Conservation (phyloP, 2,329 filamentous ascomycete genomes). For the Diaporthe amygdali region DNA sequence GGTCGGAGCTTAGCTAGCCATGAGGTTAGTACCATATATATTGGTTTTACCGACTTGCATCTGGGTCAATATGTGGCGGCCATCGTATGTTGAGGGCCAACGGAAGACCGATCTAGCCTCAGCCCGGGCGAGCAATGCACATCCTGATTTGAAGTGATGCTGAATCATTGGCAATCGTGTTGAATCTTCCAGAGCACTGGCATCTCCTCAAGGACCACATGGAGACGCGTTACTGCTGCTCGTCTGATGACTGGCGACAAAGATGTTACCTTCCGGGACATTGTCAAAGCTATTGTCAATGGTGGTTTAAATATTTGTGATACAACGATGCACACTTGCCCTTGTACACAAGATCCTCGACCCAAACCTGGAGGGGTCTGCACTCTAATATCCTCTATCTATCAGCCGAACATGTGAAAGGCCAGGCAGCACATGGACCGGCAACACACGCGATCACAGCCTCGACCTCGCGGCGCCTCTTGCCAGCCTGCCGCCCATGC, state of each 20-base stretch:
- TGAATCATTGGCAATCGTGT: too few species aligned
- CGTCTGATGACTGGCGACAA: not conserved
- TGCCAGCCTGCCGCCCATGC: constrained; percentile 36
- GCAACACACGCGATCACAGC: not conserved
- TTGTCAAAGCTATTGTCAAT: not conserved
- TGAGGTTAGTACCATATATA: not conserved
- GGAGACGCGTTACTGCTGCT: not conserved
- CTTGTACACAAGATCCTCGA: not conserved
- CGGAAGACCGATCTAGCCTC: not conserved
- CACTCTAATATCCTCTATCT: not conserved
- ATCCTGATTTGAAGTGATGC: not conserved
- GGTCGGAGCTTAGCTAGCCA: not conserved
- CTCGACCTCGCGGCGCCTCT: not conserved
- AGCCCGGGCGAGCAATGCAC: not conserved
- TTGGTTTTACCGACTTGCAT: not conserved
- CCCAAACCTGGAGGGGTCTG: not conserved
- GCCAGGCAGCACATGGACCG: too few species aligned
- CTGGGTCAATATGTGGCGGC: not conserved
- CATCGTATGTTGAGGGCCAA: not conserved
- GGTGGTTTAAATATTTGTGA: not conserved
- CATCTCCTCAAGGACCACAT: not conserved
- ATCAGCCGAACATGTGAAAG: not conserved
- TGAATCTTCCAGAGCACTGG: not conserved
- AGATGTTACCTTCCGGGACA: too few species aligned
- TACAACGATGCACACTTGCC: not conserved